phyloP scores from a whole-genome alignment of 176 grass and related monocot genomes.

The Rhipidocladum racemiflorum region DNA sequence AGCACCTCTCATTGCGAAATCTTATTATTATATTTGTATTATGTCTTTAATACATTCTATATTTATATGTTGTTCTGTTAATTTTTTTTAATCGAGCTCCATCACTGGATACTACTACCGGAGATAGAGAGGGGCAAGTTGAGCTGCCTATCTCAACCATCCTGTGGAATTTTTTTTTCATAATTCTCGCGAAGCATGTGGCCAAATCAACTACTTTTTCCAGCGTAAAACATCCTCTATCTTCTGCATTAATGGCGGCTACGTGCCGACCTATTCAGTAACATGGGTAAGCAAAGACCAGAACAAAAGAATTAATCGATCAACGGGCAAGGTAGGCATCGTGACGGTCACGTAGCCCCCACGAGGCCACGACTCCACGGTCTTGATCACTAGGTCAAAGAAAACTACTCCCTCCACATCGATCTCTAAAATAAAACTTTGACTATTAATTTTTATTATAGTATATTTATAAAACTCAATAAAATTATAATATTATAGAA shows the following conservation, averaged over 20 bases:
- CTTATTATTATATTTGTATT: too few species aligned
- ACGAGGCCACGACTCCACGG: slow-evolving; percentile 35
- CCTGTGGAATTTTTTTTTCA: too few species aligned
- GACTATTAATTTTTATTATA: too few species aligned
- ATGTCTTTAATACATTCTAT: too few species aligned
- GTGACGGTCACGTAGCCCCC: slow-evolving; percentile 48
- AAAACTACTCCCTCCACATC: too few species aligned
- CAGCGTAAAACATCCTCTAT: slow-evolving; percentile 11
- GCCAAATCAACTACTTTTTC: not conserved
- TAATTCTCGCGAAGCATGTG: not conserved
- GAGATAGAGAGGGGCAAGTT: not conserved
- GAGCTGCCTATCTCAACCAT: not conserved
- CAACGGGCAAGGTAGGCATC: slow-evolving; percentile 7
- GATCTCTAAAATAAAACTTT: too few species aligned
- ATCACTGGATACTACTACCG: too few species aligned
- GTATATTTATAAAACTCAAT: too few species aligned
- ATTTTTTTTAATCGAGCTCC: too few species aligned
- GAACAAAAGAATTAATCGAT: not conserved
- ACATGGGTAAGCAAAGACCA: not conserved
- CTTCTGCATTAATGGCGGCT: slow-evolving; percentile 33
- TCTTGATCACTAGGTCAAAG: not conserved
- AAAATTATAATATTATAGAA: too few species aligned
- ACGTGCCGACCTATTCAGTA: slow-evolving; percentile 27
- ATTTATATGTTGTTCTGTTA: too few species aligned
- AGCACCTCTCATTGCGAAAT: too few species aligned